phyloP scores from a whole-genome alignment of 768 basidiomycete species.

The Aureoboletus auriporus region DNA sequence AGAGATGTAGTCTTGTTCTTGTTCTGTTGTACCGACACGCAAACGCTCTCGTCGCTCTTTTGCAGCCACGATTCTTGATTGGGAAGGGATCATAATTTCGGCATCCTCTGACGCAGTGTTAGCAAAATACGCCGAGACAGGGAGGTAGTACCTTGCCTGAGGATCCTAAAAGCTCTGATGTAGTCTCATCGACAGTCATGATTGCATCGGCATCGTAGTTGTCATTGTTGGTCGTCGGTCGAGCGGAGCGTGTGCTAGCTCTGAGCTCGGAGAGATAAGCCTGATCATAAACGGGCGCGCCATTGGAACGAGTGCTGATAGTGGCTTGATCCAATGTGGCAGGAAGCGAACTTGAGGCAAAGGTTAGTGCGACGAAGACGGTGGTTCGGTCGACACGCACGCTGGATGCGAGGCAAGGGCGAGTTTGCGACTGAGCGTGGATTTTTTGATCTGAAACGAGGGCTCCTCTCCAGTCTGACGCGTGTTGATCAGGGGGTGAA shows the following conservation, averaged over 20 bases:
- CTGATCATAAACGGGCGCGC: slow-evolving; percentile 63
- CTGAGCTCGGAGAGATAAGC: slow-evolving; percentile 75
- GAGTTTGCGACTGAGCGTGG: slow-evolving; percentile 65
- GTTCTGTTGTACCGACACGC: slow-evolving; percentile 46
- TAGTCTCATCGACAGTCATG: slow-evolving; percentile 37
- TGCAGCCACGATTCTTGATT: slow-evolving; percentile 66
- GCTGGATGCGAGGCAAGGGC: slow-evolving; percentile 52
- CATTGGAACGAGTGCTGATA: slow-evolving; percentile 41
- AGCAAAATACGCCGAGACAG: neutral
- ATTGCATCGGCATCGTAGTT: slow-evolving; percentile 49
- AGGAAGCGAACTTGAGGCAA: slow-evolving; percentile 34
- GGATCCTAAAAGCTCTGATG: slow-evolving; percentile 28
- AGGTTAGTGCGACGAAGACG: slow-evolving; percentile 5
- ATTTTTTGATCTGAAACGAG: slow-evolving; percentile 78
- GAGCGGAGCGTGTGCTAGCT: slow-evolving; percentile 63
- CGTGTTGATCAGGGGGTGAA: slow-evolving; percentile 25
- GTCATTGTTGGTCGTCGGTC: slow-evolving; percentile 40
- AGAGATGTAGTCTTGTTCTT: slow-evolving; percentile 76
- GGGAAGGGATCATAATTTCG: slow-evolving; percentile 58
- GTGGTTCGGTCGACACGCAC: slow-evolving; percentile 28
- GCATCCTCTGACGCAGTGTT: slow-evolving; percentile 28
- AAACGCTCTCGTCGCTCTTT: slow-evolving; percentile 74
- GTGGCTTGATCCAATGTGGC: slow-evolving; percentile 52
- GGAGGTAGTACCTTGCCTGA: slow-evolving; percentile 25
- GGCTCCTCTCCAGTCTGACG: slow-evolving; percentile 56